These are phyloP conservation scores for Backusella australiensis DNA, from an alignment of 192 early-diverging fungal genomes.

Conservation along the genomic window DNA sequence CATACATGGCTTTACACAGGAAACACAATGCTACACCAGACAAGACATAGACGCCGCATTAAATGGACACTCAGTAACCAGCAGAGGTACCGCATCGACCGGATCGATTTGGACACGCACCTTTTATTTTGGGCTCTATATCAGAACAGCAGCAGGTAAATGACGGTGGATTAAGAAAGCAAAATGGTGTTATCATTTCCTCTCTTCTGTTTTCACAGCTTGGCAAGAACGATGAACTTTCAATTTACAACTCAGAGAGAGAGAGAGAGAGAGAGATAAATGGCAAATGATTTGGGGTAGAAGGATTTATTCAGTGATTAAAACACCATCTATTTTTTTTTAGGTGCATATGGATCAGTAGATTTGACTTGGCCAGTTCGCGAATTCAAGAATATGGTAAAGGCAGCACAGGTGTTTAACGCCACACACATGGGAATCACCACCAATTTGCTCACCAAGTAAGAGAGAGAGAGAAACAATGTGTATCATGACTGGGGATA, in stretches of 20 bases:
- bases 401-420: not conserved
- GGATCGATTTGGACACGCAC: not conserved
- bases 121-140: slow-evolving; percentile 27
- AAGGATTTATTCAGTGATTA: no score
- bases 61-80: not conserved
- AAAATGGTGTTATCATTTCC: not conserved
- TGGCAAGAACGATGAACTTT: not conserved
- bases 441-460: not conserved
- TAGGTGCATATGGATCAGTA: not conserved
- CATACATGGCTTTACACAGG: slow-evolving; percentile 62
- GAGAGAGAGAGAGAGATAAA: not conserved
- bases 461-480: not conserved
- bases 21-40: not conserved
- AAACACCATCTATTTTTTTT: not conserved
- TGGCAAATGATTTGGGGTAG: no score
- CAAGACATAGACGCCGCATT: not conserved
- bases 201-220: not conserved
- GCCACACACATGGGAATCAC: not conserved
- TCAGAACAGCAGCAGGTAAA: slow-evolving; percentile 10
- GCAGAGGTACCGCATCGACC: no score
- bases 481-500: not conserved
- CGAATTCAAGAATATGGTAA: not conserved
- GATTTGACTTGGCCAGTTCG: not conserved
- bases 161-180: not conserved
- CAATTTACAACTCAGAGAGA: not conserved